These are phyloP conservation scores for Clarireedia homoeocarpa DNA, from an alignment of 2,329 filamentous ascomycete species.

Conservation along the genomic window DNA sequence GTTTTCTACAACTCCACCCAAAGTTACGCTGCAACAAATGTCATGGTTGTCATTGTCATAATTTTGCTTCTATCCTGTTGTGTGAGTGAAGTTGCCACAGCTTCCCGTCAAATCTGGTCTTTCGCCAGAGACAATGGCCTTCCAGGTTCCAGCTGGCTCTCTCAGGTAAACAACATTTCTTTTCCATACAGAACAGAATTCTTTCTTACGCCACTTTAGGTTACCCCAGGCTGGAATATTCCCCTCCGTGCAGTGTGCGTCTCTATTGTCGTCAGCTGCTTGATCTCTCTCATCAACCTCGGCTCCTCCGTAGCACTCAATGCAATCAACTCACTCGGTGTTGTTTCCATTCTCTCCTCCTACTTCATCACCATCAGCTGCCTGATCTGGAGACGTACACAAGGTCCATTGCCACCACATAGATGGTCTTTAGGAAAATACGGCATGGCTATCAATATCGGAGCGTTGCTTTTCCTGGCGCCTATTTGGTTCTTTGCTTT, in stretches of 20 bases:
- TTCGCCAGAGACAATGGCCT: constrained; percentile 37
- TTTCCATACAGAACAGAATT: constrained; percentile 24
- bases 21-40: constrained; percentile 34
- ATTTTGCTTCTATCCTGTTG: constrained; percentile 31
- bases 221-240: constrained; percentile 12
- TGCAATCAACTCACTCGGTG: constrained; percentile 41
- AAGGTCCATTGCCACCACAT: constrained; percentile 31
- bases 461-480: constrained; percentile 35
- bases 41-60: constrained; percentile 37
- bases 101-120: constrained; percentile 33
- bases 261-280: constrained; percentile 10
- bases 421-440: constrained; percentile 36
- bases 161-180: constrained; percentile 27
- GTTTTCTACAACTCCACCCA: constrained; percentile 23
- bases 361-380: constrained; percentile 40
- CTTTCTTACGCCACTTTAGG: constrained; percentile 1
- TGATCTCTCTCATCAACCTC: constrained; percentile 36
- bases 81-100: constrained; percentile 29
- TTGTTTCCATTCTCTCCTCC: constrained; percentile 40
- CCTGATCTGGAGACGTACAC: constrained; percentile 29
- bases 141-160: constrained; percentile 32
- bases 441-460: constrained; percentile 34
- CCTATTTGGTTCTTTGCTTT: constrained; percentile 36
- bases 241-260: constrained; percentile 13
- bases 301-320: constrained; percentile 43